Base-by-base conservation (phyloP, 257 asterid species). In the Apocynum venetum region DNA sequence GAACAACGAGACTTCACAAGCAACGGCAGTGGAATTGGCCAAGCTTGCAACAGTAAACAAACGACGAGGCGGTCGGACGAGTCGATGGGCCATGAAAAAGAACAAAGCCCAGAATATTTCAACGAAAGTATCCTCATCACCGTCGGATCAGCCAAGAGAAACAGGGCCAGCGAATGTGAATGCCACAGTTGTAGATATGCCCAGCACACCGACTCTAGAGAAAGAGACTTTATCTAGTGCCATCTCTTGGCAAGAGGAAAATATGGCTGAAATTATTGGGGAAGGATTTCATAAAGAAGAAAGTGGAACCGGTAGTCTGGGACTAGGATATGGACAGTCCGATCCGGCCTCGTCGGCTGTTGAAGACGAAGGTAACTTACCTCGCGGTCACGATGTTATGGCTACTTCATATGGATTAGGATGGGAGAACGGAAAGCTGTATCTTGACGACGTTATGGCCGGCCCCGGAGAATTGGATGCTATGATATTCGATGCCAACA, bases 171-270 rank as follows among this genome's bases (percentile, higher is more conserved):
- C 14, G 14, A 73, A 59, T 60, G 49, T 36, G 31, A 8, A 72
- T 9, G 84, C 74, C 3, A 5, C 20, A 17, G 25, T 51, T 10
- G 87, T 83, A 4, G 57, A 81, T 66, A 80, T 83, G 86, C 88
- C 90, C 0, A 75, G 86, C 2, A 88, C 89, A 0, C 93, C 93
- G 10, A 75, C 40, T 10, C 73, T 76, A 2, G 91, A 86, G 49
- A 85, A 83, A 53, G 90, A 88, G 79, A 73, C 78, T 7, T 4
- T 83, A 25, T 80, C 86, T 19, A 61, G 78, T 48, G 61, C 75
- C 25, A 61, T 72, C 51, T 77, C 75, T 31, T 71, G 80, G 76
- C 48, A 53, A 15, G 84, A 70, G 51, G 67, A 56, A 15, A 51
- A 52, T 20, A 56, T 51, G 5, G 44, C 56, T 0, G 56, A 47